phyloP scores from a whole-genome alignment of 2,329 filamentous ascomycete species.

The Arthroderma sp. region DNA sequence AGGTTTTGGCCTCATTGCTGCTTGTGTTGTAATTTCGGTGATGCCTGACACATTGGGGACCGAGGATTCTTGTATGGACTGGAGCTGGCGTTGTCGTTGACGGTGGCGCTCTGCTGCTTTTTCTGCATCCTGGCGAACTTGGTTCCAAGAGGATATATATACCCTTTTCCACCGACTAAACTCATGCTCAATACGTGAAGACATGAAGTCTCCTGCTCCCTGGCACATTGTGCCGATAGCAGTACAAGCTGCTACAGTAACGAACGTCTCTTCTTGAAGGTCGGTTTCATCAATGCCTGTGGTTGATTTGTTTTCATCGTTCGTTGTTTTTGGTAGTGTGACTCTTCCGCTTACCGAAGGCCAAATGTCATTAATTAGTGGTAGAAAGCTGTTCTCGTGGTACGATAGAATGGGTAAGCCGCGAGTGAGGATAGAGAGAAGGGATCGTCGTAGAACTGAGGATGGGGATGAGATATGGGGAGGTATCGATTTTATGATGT shows the following conservation, averaged over 20 bases:
- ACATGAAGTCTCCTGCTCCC: constrained; percentile 68
- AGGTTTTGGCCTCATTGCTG: constrained; percentile 7
- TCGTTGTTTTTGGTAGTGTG: constrained; percentile 33
- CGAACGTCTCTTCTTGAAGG: constrained; percentile 29
- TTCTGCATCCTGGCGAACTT: constrained; percentile 25
- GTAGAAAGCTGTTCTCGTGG: constrained; percentile 74
- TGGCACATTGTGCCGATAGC: constrained; percentile 56
- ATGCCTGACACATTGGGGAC: not conserved
- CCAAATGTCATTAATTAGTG: constrained; percentile 83
- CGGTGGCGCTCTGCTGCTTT: constrained; percentile 21
- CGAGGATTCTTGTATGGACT: not conserved
- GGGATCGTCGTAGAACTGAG: constrained; percentile 59
- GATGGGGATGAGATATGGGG: constrained; percentile 82
- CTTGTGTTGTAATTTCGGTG: not conserved
- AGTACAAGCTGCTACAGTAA: constrained; percentile 56
- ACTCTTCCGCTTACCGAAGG: constrained; percentile 49
- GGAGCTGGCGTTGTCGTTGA: constrained; percentile 8
- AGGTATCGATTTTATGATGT: constrained; percentile 71
- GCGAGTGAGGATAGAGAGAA: constrained; percentile 63
- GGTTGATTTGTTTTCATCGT: constrained; percentile 38
- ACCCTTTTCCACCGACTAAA: constrained; percentile 37
- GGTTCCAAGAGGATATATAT: constrained; percentile 27
- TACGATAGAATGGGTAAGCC: constrained; percentile 57
- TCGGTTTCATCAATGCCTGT: constrained; percentile 22
- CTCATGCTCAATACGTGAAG: constrained; percentile 57